Conservation (phyloP, 2,329 filamentous ascomycete species). For the Talaromyces sp. region DNA sequence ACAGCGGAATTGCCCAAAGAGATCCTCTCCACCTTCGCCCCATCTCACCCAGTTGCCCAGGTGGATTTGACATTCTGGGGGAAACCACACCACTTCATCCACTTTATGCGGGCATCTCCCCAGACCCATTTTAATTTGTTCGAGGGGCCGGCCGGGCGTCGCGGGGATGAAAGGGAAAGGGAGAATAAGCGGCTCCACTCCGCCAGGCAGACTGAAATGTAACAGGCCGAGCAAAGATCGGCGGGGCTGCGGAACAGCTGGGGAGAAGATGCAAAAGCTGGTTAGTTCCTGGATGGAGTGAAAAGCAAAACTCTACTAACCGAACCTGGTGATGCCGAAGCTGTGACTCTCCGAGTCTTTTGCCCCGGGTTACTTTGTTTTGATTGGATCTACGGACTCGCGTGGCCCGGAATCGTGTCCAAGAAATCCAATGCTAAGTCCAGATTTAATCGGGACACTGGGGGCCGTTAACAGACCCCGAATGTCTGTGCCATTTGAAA, state of each 20-base stretch:
- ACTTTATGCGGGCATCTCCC: not conserved
- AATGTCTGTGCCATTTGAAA: not conserved
- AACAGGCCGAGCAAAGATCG: slow-evolving; percentile 17
- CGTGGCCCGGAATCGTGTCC: slow-evolving; percentile 11
- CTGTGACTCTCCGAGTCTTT: not conserved
- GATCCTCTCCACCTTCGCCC: too few species aligned
- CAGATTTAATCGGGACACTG: slow-evolving; percentile 2
- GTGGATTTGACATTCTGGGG: too few species aligned
- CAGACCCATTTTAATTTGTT: not conserved
- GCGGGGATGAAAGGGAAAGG: not conserved
- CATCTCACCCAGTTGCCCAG: too few species aligned
- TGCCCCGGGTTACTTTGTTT: not conserved
- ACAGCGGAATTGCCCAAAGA: too few species aligned
- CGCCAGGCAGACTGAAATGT: slow-evolving; percentile 4
- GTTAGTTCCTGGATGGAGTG: not conserved
- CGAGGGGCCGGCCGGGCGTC: not conserved
- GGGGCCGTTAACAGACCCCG: slow-evolving; percentile 9
- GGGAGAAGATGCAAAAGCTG: not conserved
- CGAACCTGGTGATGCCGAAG: slow-evolving; percentile 20
- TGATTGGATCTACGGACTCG: slow-evolving; percentile 11
- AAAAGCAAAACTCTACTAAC: slow-evolving; percentile 13
- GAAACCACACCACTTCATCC: too few species aligned
- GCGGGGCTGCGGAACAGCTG: slow-evolving; percentile 11
- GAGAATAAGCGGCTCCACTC: not conserved
- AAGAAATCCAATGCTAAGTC: not conserved